Percentiles rank a stretch among this genome's conserved stretches.
These are phyloP conservation scores for Solanum verrucosum DNA, from an alignment of 257 asterid genomes.

Conservation along the genomic window DNA sequence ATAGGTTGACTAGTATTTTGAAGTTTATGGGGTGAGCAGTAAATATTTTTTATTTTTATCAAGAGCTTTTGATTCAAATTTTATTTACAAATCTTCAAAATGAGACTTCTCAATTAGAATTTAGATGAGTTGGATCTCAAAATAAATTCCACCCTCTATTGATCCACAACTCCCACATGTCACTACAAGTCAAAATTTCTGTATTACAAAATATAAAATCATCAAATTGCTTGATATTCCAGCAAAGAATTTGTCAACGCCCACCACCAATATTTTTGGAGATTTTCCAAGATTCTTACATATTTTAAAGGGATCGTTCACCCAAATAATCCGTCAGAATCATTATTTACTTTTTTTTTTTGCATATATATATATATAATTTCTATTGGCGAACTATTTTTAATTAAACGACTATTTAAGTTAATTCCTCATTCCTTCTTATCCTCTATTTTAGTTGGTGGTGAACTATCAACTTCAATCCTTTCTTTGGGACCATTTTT, in stretches of 20 bases:
- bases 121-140: not conserved
- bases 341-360: too few relatives aligned
- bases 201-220: not conserved
- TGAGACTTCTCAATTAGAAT: not conserved
- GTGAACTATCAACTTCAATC: too few relatives aligned
- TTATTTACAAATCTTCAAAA: not conserved
- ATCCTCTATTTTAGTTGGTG: too few relatives aligned
- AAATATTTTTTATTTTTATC: too few relatives aligned
- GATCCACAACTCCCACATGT: not conserved
- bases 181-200: not conserved
- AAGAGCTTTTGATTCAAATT: rapidly evolving
- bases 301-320: not conserved
- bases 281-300: not conserved
- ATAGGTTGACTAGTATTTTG: not conserved
- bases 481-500: too few relatives aligned
- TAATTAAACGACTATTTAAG: not conserved
- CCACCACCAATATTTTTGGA: not conserved
- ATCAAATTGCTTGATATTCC: not conserved
- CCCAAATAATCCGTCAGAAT: too few relatives aligned
- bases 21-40: not conserved
- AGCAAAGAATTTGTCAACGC: not conserved
- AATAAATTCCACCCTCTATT: not conserved
- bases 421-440: not conserved
- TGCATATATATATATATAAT: too few relatives aligned
- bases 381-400: too few relatives aligned